Base-by-base conservation (phyloP, 2,329 filamentous ascomycete genomes). In the Cercospora brassicicola region DNA sequence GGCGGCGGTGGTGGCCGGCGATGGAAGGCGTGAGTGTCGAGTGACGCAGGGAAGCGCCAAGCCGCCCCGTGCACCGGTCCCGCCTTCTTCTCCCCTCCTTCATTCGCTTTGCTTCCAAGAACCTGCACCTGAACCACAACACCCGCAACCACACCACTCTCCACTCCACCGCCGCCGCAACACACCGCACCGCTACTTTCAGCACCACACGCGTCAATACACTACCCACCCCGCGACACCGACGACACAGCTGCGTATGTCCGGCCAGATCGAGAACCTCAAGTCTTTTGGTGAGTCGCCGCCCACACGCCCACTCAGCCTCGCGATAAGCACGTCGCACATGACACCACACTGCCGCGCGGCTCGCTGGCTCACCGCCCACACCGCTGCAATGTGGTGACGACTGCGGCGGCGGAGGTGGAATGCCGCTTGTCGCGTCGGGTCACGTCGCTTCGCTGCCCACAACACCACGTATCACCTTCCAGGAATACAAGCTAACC, bases 201-300 rank as follows among this genome's bases (percentile, higher is more conserved):
- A 33, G 31, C 56, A 33, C 9, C 55, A n/a, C 36, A 39, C 36
- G 36, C 45, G 31, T 42, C 55, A 36, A 26, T 23, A 45, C 45
- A 51, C 63, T 59, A 59, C 42, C 48, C 67, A 33, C 56, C 61
- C 66, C 56, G 45, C 30, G 23, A 61, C 51, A 61, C 60, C 59
- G 28, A 39, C 57, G 59, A 51, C 66, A 65, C 67, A 67, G 68
- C 67, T 66, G 65, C 70, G 64, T 71, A 72, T 72, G 72, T 71
- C 70, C 65, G 66, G 53, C 55, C 66, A 68, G 61, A 73, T 73
- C 69, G 70, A 73, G 62, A 73, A 73, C 69, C 72, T 73, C 67
- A 72, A 73, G 69, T 70, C 72, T 66, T 72, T 72, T 64, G 72
- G 72, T 72, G 67, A 68, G 70, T 69, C 55, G 62, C 60, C 57